Conservation (phyloP, 495 filamentous ascomycete genomes). For the Alectoria sarmentosa region DNA sequence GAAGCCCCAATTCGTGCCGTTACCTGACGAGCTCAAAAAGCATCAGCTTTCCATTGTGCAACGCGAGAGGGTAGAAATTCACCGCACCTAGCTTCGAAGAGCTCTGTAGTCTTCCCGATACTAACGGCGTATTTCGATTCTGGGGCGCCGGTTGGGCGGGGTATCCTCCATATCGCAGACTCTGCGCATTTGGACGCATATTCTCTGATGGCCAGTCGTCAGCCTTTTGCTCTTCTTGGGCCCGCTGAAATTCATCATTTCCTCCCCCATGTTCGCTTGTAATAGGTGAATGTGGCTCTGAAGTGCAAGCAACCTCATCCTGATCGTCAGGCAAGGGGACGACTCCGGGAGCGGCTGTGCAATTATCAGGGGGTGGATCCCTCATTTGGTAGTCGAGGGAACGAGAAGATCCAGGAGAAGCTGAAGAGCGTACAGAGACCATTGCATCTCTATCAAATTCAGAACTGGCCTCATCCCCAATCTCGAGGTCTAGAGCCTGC, state of each 20-base stretch:
- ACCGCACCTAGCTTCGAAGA: constrained; percentile 61
- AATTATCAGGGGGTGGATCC: background rate
- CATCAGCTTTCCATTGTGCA: constrained; percentile 9
- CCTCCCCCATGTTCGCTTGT: background rate
- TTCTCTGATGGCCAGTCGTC: constrained; percentile 11
- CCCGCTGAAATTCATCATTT: background rate
- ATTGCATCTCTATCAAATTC: background rate
- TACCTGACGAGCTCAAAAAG: constrained; percentile 44
- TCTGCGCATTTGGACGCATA: constrained; percentile 14
- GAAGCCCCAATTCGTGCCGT: constrained; percentile 68
- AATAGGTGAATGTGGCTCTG: background rate
- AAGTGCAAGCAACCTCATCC: background rate
- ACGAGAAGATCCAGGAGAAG: too few relatives aligned
- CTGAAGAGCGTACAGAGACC: too few relatives aligned
- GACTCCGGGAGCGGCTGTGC: background rate
- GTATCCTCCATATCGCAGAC: constrained; percentile 16
- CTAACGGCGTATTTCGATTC: constrained; percentile 49
- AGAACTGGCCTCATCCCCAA: background rate
- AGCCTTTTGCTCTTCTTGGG: constrained; percentile 5
- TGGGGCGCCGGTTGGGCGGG: constrained; percentile 53
- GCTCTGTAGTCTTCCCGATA: constrained; percentile 64
- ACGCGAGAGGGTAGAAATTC: background rate
- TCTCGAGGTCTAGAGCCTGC: background rate
- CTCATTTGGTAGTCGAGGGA: background rate
- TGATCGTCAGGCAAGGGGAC: background rate